phyloP scores from a whole-genome alignment of 176 grass and related monocot species.

The Oryza punctata region DNA sequence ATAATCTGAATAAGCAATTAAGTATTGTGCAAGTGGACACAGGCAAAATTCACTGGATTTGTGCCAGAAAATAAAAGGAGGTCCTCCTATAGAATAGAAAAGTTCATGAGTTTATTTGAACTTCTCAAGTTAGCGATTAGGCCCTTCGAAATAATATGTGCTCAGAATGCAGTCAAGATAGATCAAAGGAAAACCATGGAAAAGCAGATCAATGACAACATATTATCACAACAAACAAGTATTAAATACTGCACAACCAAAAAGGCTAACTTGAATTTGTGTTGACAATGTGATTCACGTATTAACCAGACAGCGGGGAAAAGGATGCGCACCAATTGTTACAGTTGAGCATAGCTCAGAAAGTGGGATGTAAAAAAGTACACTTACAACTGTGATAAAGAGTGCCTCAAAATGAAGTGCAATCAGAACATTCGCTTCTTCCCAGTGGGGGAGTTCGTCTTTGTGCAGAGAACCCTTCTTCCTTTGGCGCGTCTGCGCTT shows the following conservation, averaged over 20 bases:
- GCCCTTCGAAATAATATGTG: not conserved
- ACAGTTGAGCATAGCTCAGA: conserved; percentile 18
- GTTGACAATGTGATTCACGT: conserved; percentile 17
- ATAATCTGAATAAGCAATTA: not conserved
- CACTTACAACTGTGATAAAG: conserved; percentile 34
- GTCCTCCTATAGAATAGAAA: not conserved
- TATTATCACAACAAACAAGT: conserved; percentile 11
- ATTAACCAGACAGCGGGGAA: not conserved
- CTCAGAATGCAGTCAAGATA: conserved; percentile 1
- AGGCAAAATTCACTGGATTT: not conserved
- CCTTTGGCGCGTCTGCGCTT: conserved; percentile 81
- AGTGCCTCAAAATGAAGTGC: not conserved
- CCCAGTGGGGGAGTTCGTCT: conserved; percentile 63
- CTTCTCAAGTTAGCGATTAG: not conserved
- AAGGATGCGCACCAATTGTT: conserved; percentile 29
- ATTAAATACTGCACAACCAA: not conserved
- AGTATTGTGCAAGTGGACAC: too few relatives aligned
- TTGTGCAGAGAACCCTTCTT: conserved; percentile 92
- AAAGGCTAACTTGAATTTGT: conserved; percentile 23
- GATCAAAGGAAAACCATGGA: conserved; percentile 15
- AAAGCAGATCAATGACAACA: not conserved
- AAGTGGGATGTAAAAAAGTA: conserved; percentile 24
- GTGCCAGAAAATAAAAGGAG: not conserved
- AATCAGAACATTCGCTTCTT: conserved; percentile 37
- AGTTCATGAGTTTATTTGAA: not conserved